Conservation (phyloP, 1,284 basidiomycete genomes). For the Apiotrichum veenhuisii region DNA sequence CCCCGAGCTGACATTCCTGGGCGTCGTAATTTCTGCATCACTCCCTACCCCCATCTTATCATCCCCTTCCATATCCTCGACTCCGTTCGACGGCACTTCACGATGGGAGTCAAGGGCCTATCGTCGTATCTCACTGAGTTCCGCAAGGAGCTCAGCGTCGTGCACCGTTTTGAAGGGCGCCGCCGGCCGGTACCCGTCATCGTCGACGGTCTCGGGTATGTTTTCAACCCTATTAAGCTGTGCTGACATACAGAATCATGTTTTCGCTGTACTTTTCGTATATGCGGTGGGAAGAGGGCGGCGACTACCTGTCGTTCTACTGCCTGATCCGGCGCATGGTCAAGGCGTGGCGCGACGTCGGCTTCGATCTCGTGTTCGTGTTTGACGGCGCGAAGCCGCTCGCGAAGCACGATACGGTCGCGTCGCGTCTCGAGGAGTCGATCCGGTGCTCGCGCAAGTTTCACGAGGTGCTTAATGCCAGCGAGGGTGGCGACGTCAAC, state of each 20-base stretch:
- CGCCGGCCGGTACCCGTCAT: not conserved
- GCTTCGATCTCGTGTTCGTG: slow-evolving; percentile 73
- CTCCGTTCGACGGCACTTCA: too few species aligned
- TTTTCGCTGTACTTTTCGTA: slow-evolving; percentile 62
- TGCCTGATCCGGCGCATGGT: slow-evolving; percentile 58
- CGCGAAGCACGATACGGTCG: slow-evolving; percentile 64
- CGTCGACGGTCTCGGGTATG: not conserved
- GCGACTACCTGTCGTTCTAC: slow-evolving; percentile 66
- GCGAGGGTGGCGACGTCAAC: slow-evolving; percentile 65
- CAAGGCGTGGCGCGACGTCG: slow-evolving; percentile 65
- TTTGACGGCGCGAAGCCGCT: slow-evolving; percentile 68
- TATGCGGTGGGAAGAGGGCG: slow-evolving; percentile 77
- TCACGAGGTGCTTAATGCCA: slow-evolving; percentile 64
- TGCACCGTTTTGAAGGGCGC: not conserved
- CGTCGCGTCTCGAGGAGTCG: slow-evolving; percentile 58
- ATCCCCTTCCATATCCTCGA: too few species aligned
- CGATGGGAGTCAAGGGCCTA: not conserved
- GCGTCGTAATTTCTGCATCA: too few species aligned
- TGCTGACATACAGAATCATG: slow-evolving; percentile 60
- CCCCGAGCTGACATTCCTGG: too few species aligned
- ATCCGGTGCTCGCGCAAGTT: slow-evolving; percentile 69
- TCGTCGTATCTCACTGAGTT: not conserved
- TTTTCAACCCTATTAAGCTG: not conserved
- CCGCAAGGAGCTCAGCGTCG: not conserved
- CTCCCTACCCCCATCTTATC: too few species aligned